Conservation (phyloP, 2,329 filamentous ascomycete species). For the Biscogniauxia mediterranea region DNA sequence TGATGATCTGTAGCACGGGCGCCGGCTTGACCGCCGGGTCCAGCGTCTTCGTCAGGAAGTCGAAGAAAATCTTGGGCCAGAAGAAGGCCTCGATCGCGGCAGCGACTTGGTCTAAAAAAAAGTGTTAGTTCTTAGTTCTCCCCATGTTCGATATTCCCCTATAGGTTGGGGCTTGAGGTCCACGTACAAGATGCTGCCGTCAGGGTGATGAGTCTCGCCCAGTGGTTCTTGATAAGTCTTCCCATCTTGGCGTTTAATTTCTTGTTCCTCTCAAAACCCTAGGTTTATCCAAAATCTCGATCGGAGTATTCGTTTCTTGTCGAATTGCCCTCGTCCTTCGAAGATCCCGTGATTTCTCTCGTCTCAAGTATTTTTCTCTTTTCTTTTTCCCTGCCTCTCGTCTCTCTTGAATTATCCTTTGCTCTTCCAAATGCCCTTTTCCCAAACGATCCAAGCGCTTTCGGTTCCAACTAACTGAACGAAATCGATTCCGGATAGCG, state of each 20-base stretch:
- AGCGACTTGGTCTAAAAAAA: conserved; percentile 73
- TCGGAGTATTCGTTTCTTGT: conserved; percentile 12
- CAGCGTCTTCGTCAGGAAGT: conserved; percentile 89
- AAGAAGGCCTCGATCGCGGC: conserved; percentile 87
- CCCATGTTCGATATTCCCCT: neutral
- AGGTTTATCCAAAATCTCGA: neutral
- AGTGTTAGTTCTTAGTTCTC: conserved; percentile 25
- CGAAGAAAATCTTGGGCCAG: conserved; percentile 99
- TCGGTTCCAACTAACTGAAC: conserved; percentile 8
- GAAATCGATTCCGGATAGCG: conserved; percentile 8
- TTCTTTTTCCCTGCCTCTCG: conserved; percentile 5
- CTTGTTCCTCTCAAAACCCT: conserved; percentile 13
- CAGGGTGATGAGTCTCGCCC: conserved; percentile 90
- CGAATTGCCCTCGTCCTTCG: conserved; percentile 15
- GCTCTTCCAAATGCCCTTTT: conserved; percentile 12
- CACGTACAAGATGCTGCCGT: conserved; percentile 64
- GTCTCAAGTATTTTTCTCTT: conserved; percentile 16
- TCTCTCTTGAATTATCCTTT: conserved; percentile 9
- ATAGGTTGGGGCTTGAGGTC: neutral
- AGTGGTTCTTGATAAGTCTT: conserved; percentile 99
- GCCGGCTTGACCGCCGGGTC: conserved; percentile 82
- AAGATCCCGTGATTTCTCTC: conserved; percentile 11
- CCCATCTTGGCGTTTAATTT: conserved; percentile 63
- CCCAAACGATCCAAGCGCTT: conserved; percentile 20
- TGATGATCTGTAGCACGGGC: conserved; percentile 87